These are phyloP conservation scores for Abelmoschus esculentus DNA, from an alignment of 345 rosid genomes.

Conservation along the genomic window DNA sequence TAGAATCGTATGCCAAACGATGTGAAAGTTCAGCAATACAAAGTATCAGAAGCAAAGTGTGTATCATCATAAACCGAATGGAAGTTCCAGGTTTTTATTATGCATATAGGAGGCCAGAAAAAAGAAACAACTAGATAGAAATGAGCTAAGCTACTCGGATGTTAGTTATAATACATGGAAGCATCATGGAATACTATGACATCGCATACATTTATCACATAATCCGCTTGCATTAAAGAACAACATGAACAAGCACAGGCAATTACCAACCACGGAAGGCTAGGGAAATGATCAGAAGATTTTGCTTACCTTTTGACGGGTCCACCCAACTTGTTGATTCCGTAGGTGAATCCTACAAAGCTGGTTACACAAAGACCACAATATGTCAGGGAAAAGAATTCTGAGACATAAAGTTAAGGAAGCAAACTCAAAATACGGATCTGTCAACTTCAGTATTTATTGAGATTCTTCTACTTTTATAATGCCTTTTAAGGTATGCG, in stretches of 20 bases:
- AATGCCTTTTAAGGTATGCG: not conserved
- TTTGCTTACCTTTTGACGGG: conserved; percentile 54
- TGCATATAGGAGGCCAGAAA: too few species aligned
- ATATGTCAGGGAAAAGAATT: not conserved
- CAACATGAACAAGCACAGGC: not conserved
- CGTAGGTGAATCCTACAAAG: conserved; percentile 47
- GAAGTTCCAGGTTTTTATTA: too few species aligned
- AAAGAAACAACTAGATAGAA: not conserved
- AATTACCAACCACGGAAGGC: not conserved
- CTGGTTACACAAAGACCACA: conserved; percentile 24
- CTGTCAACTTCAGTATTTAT: not conserved
- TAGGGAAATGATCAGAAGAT: not conserved
- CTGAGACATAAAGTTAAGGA: not conserved
- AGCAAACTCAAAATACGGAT: not conserved
- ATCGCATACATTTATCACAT: not conserved
- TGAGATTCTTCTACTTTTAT: not conserved
- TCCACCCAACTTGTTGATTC: conserved; percentile 53
- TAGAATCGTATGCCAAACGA: not conserved
- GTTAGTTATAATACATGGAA: not conserved
- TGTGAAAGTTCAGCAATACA: not conserved
- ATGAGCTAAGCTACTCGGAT: not conserved
- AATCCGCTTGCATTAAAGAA: not conserved
- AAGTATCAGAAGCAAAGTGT: not conserved
- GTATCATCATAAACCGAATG: too few species aligned
- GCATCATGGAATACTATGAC: not conserved